A percentile compares a stretch with the other conserved stretches of the same genome.
Conservation (phyloP, 495 filamentous ascomycete genomes). For the Trichoderma erinaceum region DNA sequence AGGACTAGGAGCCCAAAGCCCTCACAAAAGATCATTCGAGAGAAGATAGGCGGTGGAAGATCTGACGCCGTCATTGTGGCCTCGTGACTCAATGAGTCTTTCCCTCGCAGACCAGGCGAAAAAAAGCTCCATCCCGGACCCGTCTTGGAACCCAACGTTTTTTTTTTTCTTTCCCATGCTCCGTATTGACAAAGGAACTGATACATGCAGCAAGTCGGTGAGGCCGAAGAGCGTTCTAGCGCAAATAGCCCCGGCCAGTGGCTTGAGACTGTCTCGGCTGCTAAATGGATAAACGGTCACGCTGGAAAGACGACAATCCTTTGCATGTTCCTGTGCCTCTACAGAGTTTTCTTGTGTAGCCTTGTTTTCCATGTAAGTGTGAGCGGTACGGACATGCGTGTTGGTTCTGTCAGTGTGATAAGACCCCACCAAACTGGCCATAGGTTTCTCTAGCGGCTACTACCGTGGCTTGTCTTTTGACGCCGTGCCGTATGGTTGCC, state of each 20-base stretch:
- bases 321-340: background rate
- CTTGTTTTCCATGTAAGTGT: constrained; percentile 3
- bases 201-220: constrained; percentile 5
- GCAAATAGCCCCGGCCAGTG: constrained; percentile 5
- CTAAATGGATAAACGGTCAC: constrained; percentile 8
- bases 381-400: background rate
- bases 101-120: background rate
- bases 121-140: background rate
- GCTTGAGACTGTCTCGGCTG: constrained; percentile 7
- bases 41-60: constrained; percentile 4
- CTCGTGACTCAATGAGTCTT: constrained; percentile 10
- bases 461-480: background rate
- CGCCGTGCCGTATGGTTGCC: background rate
- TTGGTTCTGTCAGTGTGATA: constrained; percentile 10
- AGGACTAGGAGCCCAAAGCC: background rate
- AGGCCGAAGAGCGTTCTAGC: constrained; percentile 1
- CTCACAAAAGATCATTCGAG: background rate
- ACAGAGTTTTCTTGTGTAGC: background rate
- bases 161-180: background rate
- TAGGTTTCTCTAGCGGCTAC: background rate
- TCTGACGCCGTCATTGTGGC: background rate
- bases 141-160: background rate
- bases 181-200: background rate
- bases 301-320: constrained; percentile 4
- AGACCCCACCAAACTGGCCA: background rate